Base-by-base conservation (phyloP, 1,284 basidiomycete species). In the Trametes polyzona region DNA sequence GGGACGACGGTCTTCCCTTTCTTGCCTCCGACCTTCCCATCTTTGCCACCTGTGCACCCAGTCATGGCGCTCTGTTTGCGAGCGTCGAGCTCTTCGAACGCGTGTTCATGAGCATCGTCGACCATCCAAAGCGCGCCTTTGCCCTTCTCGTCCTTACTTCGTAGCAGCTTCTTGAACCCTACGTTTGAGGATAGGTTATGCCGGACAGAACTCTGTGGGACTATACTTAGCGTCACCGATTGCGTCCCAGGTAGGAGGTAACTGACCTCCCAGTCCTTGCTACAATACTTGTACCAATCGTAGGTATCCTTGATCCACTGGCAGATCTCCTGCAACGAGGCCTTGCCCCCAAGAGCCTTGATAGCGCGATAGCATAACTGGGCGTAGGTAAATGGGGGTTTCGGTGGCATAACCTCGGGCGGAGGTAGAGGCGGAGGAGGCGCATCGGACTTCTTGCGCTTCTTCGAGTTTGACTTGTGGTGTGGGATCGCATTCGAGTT, bases 81-180 rank as follows among this genome's bases (percentile, higher is more conserved):
- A 19, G 78, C 78, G 56, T 90, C 87, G 66, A 87, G 86, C 62
- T 88, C 86, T 67, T 86, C 82, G 42, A 91, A 81, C 26, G 77
- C 77, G 58, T 85, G 86, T 56, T 87, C 82, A 67, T 81, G 81
- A 49, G 87, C 83, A 51, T 88, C 85, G 65, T 95, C 92, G 26
- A 96, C 78, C 24, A 89, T 89, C 94, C 94, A 96, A 59, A 93
- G 90, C 60, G 88, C 93, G 2, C 93, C 93, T 70, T 95, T 95
- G 12, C 93, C 92, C 54, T 90, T 87, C 69, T 93, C 92, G 52
- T 92, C 92, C 24, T 88, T 85, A 60, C 88, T 91, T 37, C 90
- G 81, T 54, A 93, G 90, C 68, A 92, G 81, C 74, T 95, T 95
- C 69, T 90, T 81, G 75, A 96, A 96, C 0, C 92, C 92, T 59